These are phyloP conservation scores for Martiniozyma asiatica DNA, from an alignment of 1,139 yeast genomes.

Conservation along the genomic window DNA sequence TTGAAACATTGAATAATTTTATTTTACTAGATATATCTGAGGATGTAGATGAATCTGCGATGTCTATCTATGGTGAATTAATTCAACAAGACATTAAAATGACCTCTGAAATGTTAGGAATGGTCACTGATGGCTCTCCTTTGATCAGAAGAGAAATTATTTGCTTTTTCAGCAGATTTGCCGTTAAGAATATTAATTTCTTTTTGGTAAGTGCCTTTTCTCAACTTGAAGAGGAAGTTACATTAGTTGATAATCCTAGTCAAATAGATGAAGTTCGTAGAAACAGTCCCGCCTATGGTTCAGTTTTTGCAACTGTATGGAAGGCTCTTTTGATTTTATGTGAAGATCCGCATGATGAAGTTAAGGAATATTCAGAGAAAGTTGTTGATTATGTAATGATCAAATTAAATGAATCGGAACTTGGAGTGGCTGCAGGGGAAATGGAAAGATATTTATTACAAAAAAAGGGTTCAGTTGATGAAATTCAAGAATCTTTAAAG, in stretches of 20 bases:
- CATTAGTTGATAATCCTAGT: constrained; percentile 50
- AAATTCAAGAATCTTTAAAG: too few species aligned
- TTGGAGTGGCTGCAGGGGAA: constrained; percentile 50
- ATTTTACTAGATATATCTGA: constrained; percentile 34
- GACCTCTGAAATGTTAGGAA: constrained; percentile 35
- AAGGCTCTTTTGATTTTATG: constrained; percentile 67
- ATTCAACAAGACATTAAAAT: constrained; percentile 42
- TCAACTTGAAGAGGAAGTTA: constrained; percentile 72
- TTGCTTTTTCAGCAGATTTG: constrained; percentile 64
- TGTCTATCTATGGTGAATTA: constrained; percentile 27
- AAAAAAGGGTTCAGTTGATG: constrained; percentile 22
- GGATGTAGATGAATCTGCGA: constrained; percentile 15
- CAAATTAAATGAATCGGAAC: constrained; percentile 48
- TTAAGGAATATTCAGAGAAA: constrained; percentile 58
- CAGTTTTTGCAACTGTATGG: constrained; percentile 84
- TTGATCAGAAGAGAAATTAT: constrained; percentile 79
- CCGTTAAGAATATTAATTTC: constrained; percentile 56
- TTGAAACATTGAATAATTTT: constrained; percentile 64
- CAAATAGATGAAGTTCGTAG: constrained; percentile 47
- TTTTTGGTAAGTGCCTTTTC: constrained; percentile 83
- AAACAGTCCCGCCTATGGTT: constrained; percentile 68
- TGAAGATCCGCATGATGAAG: constrained; percentile 85
- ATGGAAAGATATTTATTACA: constrained; percentile 55
- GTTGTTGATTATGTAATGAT: constrained; percentile 67
- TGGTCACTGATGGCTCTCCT: constrained; percentile 78